These are phyloP conservation scores for Myriosclerotinia curreyana DNA, from an alignment of 2,329 filamentous ascomycete species.

Conservation along the genomic window DNA sequence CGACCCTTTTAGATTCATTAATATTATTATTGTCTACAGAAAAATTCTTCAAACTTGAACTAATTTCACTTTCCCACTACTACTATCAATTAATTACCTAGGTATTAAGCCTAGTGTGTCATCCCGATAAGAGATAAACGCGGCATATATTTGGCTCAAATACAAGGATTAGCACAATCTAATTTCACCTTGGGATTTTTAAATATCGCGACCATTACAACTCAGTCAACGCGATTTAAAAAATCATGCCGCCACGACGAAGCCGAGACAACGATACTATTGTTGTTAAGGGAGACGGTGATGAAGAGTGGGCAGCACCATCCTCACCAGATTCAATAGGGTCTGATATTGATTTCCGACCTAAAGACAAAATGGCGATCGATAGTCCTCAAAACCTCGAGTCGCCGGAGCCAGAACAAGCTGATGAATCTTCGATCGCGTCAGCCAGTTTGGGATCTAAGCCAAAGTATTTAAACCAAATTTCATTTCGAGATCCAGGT, in stretches of 20 bases:
- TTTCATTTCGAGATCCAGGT: conserved; percentile 16
- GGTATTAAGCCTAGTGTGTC: no score
- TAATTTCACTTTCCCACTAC: conserved; percentile 17
- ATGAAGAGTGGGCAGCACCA: conserved; percentile 28
- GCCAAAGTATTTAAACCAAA: conserved; percentile 21
- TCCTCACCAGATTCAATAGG: conserved; percentile 31
- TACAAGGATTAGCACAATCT: conserved; percentile 20
- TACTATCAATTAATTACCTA: no score
- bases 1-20: conserved; percentile 10
- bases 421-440: conserved; percentile 1
- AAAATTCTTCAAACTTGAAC: conserved; percentile 13
- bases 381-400: conserved; percentile 33
- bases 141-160: conserved; percentile 6
- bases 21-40: conserved; percentile 3
- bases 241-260: conserved; percentile 20
- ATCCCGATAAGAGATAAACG: conserved; percentile 22
- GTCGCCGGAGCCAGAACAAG: conserved; percentile 30
- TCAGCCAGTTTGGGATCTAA: conserved; percentile 5
- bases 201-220: conserved; percentile 18
- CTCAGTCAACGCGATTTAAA: conserved; percentile 9
- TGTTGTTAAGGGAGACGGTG: conserved; percentile 34
- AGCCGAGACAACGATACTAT: conserved; percentile 30
- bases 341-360: conserved; percentile 21
- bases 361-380: conserved; percentile 22
- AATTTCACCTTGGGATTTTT: conserved; percentile 20